Evolutionary conservation across 208 protist genomes (phyloP).

Genomic region (Trypanosomatidae sp.): DNA sequence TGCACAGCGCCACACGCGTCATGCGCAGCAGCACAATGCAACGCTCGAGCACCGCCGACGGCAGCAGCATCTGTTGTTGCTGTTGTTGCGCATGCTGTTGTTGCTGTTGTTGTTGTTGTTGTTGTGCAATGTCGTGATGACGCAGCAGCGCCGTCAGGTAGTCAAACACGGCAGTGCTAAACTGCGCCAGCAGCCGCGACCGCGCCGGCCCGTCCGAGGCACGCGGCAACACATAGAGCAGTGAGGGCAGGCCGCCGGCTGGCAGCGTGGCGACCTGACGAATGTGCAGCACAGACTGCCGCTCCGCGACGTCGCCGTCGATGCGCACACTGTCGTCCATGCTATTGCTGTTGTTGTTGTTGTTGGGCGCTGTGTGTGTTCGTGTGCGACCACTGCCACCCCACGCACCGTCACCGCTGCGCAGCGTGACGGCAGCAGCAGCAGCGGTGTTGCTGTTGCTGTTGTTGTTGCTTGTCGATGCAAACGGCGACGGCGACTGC

Average conservation of each 20-base stretch:
- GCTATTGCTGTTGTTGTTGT: no score
- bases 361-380: no score
- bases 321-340: no score
- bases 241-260: not conserved
- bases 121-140: no score
- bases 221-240: not conserved
- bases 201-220: not conserved
- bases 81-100: not conserved
- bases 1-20: conserved; percentile 12
- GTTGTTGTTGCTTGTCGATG: no score
- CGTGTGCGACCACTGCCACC: no score
- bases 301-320: no score
- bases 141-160: conserved; percentile 5
- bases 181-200: conserved; percentile 1
- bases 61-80: conserved; percentile 6
- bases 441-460: no score
- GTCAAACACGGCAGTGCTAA: not conserved
- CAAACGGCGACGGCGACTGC: no score
- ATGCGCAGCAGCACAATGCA: conserved; percentile 22
- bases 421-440: no score
- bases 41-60: conserved; percentile 8
- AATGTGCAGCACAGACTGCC: not conserved
- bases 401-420: no score
- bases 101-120: not conserved
- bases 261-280: not conserved